Evolutionary conservation across 169 alveolate genomes (phyloP), one percentile per base, ranked within the genome.

Genomic region (Plasmodium reichenowi): DNA sequence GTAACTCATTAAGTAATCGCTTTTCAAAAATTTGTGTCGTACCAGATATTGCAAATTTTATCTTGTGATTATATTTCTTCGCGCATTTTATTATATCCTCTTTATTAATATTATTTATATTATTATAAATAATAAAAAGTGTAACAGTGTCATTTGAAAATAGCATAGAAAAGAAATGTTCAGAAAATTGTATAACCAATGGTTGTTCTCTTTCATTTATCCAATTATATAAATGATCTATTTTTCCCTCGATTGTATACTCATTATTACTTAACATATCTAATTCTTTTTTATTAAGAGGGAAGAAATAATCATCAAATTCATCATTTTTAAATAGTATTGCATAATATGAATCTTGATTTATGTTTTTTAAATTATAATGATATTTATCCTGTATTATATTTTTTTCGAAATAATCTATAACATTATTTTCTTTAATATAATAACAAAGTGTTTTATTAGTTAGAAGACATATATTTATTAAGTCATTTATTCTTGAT

Each of bases 281-380:
- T 38, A 86, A 50, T 3, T 17, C 48, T 13, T 86, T n/a, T 32
- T 32, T 32, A 48, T 86, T 62, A 4, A 60, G 15, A 15, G 62
- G 15, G 26, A n/a, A 86, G 59, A 86, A 71, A 63, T 86, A 60
- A 20, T 72, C 48, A 48, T 52, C 85, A 48, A 86, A 71, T 12
- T 71, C 74, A 86, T 86, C 75, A 71, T 67, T 64, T 47, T 72
- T 86, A 73, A 45, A 86, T 86, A 86, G 58, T 59, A 86, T 15
- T 17, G 74, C 68, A 43, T 86, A 86, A n/a, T 71, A 60, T 6
- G 71, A 68, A 71, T 86, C 72, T 17, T 62, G 17, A 29, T 58
- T 2, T 58, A 59, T 5, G 6, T 86, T 54, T 13, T n/a, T 22
- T 7, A 26, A 5, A 38, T 71, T 60, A 15, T 48, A 58, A n/a